These are phyloP conservation scores for Verticillium longisporum DNA, from an alignment of 2,329 filamentous ascomycete species.

Conservation along the genomic window DNA sequence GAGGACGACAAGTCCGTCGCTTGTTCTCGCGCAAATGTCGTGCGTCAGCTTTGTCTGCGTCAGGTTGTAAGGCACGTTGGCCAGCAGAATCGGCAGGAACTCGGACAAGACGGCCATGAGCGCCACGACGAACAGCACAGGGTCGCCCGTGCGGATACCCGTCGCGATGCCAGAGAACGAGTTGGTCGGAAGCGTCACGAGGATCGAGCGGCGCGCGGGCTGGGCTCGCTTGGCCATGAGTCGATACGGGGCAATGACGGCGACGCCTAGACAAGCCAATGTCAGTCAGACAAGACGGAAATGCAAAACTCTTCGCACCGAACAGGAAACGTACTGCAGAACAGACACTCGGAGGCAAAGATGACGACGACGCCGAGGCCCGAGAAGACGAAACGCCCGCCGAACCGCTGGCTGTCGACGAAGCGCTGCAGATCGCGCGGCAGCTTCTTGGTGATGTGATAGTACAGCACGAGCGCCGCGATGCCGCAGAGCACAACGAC, in stretches of 20 bases:
- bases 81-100: slow-evolving; percentile 40
- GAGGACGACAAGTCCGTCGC: slow-evolving; percentile 28
- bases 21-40: slow-evolving; percentile 31
- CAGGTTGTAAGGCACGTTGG: slow-evolving; percentile 40
- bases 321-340: slow-evolving; percentile 22
- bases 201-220: slow-evolving; percentile 27
- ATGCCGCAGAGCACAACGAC: slow-evolving; percentile 23
- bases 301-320: neutral
- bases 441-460: slow-evolving; percentile 19
- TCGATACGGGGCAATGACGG: slow-evolving; percentile 36
- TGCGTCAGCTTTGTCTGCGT: slow-evolving; percentile 31
- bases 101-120: slow-evolving; percentile 38
- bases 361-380: slow-evolving; percentile 31
- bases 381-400: slow-evolving; percentile 35
- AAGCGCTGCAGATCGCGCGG: neutral
- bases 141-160: slow-evolving; percentile 25
- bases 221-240: slow-evolving; percentile 28
- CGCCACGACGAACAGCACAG: slow-evolving; percentile 32
- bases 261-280: slow-evolving; percentile 28
- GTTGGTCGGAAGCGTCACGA: slow-evolving; percentile 34
- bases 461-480: slow-evolving; percentile 31
- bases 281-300: too few relatives aligned
- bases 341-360: slow-evolving; percentile 33
- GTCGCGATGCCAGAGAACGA: slow-evolving; percentile 35
- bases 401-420: slow-evolving; percentile 26